These are phyloP conservation scores for Diaporthe citriasiana DNA, from an alignment of 2,329 filamentous ascomycete species.

Conservation along the genomic window DNA sequence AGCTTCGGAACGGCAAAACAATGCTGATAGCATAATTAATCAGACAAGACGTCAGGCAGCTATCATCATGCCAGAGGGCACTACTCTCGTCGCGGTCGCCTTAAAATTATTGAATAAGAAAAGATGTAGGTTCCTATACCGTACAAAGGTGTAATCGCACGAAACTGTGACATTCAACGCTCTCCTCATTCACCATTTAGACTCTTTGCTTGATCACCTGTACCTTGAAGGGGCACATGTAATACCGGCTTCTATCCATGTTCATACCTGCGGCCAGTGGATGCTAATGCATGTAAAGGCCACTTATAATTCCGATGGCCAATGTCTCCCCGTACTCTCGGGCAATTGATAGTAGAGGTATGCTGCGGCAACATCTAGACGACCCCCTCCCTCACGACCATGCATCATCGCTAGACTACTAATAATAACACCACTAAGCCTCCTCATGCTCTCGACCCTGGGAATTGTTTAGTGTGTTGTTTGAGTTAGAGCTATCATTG, in stretches of 20 bases:
- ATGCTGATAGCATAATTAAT: background rate
- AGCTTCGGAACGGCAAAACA: background rate
- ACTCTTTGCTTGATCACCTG: background rate
- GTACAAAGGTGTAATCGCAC: too few relatives aligned
- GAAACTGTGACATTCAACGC: background rate
- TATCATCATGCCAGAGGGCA: background rate
- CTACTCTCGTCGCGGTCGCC: background rate
- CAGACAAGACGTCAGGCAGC: background rate
- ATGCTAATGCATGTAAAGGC: background rate
- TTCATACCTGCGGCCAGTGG: background rate
- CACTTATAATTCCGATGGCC: background rate
- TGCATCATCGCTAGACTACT: background rate
- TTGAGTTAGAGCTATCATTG: background rate
- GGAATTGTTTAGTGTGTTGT: background rate
- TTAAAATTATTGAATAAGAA: background rate
- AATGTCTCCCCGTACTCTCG: background rate
- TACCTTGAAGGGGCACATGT: background rate
- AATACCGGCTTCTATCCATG: background rate
- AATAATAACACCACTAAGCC: constrained; percentile 3
- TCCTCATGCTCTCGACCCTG: background rate
- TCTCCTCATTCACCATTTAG: too few relatives aligned
- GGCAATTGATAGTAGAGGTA: background rate
- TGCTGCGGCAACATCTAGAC: background rate
- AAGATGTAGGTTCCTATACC: background rate
- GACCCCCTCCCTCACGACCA: background rate